phyloP scores from a whole-genome alignment of 106 monocot genomes.

The Dendrobium huoshanense region DNA sequence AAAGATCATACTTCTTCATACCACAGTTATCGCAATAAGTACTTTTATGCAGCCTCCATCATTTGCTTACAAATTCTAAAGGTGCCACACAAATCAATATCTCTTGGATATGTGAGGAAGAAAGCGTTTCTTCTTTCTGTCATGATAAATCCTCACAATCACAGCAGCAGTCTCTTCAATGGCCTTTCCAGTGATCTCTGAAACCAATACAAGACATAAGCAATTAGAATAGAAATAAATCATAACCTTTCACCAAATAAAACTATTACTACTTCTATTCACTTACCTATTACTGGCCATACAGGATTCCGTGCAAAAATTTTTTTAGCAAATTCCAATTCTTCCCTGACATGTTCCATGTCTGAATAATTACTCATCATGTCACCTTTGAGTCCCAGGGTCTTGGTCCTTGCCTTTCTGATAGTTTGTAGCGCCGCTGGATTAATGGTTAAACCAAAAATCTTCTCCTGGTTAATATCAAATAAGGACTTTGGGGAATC shows the following conservation, averaged over 20 bases:
- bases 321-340: conserved; percentile 58
- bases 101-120: conserved; percentile 76
- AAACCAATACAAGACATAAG: conserved; percentile 1
- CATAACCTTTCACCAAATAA: background rate
- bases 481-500: conserved; percentile 63
- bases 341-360: conserved; percentile 72
- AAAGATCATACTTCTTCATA: background rate
- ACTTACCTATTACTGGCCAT: conserved; percentile 87
- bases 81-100: conserved; percentile 12
- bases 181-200: conserved; percentile 89
- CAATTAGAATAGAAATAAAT: conserved; percentile 5
- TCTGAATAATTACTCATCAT: conserved; percentile 71
- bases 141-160: conserved; percentile 69
- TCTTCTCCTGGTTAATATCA: conserved; percentile 67
- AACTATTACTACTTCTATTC: background rate
- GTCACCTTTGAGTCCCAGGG: conserved; percentile 41
- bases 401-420: conserved; percentile 74
- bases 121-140: conserved; percentile 57
- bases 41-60: background rate
- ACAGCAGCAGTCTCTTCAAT: conserved; percentile 92
- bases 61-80: background rate
- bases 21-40: background rate
- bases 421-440: conserved; percentile 68
- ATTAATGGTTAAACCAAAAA: conserved; percentile 78
- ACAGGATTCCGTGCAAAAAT: conserved; percentile 60